Evolutionary conservation across 495 filamentous ascomycete species (phyloP).

Genomic region (Lasiosphaeria ovina): DNA sequence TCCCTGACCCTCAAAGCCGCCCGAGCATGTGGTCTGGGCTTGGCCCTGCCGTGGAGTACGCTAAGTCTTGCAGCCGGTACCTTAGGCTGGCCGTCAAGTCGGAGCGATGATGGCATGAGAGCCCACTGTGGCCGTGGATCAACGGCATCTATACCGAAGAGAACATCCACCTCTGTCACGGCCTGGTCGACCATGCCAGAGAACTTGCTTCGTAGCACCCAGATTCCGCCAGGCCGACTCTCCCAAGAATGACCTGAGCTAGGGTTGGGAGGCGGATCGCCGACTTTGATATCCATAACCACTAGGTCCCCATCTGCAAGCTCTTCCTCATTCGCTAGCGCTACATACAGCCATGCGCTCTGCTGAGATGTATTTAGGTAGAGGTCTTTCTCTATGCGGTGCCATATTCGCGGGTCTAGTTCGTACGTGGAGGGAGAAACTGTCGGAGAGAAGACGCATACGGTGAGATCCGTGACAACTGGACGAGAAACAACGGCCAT

Average conservation of each 20-base stretch:
- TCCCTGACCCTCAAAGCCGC: not conserved
- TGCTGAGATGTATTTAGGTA: not conserved
- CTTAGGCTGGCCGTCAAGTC: conserved; percentile 30
- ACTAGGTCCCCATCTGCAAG: not conserved
- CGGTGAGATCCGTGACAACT: conserved; percentile 6
- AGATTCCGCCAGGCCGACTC: conserved; percentile 36
- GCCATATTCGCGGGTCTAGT: conserved; percentile 24
- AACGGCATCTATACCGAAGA: not conserved
- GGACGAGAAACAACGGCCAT: conserved; percentile 17
- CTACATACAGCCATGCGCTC: not conserved
- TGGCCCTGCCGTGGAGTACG: conserved; percentile 27
- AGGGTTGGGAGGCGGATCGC: not conserved
- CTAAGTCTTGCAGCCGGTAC: conserved; percentile 36
- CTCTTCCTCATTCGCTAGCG: not conserved
- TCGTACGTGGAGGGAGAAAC: conserved; percentile 13
- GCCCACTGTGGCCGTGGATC: conserved; percentile 19
- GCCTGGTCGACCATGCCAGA: conserved; percentile 28
- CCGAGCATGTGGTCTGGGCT: not conserved
- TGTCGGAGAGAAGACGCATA: conserved; percentile 5
- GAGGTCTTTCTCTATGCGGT: not conserved
- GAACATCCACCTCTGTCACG: conserved; percentile 31
- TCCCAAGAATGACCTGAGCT: conserved; percentile 19
- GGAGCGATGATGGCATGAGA: conserved; percentile 36
- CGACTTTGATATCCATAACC: not conserved
- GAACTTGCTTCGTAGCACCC: conserved; percentile 34